These are phyloP conservation scores for Hyphopichia pseudoburtonii DNA, from an alignment of 1,139 yeast species.

Conservation along the genomic window DNA sequence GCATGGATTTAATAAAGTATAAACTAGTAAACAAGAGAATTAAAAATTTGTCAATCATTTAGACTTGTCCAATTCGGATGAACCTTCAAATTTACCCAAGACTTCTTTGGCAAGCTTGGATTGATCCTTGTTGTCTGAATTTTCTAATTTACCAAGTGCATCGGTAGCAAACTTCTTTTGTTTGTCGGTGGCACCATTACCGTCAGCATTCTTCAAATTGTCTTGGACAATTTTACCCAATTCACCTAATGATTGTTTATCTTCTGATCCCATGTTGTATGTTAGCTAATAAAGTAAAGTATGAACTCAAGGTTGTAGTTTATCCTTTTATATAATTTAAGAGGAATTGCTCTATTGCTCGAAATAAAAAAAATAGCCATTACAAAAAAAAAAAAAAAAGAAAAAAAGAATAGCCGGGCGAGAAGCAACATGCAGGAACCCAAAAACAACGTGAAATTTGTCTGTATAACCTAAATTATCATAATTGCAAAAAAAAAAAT, in stretches of 20 bases:
- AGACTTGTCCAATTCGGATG: no score
- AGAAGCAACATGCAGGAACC: no score
- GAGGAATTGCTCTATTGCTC: background rate
- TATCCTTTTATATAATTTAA: no score
- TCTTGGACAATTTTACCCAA: slow-evolving; percentile 19
- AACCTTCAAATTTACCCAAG: slow-evolving; percentile 17
- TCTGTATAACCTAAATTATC: no score
- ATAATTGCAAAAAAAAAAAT: no score
- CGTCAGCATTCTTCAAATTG: slow-evolving; percentile 7
- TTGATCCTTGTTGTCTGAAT: slow-evolving; percentile 12
- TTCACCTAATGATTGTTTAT: slow-evolving; percentile 19
- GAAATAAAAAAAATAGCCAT: background rate
- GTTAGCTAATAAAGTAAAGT: no score
- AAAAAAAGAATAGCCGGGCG: no score
- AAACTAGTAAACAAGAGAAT: no score
- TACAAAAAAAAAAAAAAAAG: no score
- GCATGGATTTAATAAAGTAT: no score
- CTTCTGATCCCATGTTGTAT: background rate
- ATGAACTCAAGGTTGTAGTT: background rate
- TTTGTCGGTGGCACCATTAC: slow-evolving; percentile 5
- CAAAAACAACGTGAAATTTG: no score
- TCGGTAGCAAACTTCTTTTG: slow-evolving; percentile 4
- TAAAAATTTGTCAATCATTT: no score
- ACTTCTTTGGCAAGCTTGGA: slow-evolving; percentile 9
- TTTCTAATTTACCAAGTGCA: slow-evolving; percentile 12